Conservation (phyloP, 2,329 filamentous ascomycete species). For the Lasiodiplodia sp. region DNA sequence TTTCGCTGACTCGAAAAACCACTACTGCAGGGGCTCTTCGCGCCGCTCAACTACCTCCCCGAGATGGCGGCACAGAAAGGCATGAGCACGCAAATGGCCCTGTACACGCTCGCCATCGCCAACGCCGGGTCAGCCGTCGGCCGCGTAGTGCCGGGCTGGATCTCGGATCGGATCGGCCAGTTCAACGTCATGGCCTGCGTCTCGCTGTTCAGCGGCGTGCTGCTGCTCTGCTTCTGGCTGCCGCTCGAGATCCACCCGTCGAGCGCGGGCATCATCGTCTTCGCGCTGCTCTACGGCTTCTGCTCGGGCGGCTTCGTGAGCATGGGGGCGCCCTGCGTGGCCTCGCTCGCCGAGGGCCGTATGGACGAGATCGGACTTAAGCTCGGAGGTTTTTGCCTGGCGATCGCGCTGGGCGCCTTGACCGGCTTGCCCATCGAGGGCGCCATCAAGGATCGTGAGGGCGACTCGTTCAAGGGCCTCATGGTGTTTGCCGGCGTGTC, state of each 20-base stretch:
- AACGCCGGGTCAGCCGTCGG: conserved; percentile 52
- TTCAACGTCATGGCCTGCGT: conserved; percentile 53
- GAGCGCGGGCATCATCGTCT: conserved; percentile 47
- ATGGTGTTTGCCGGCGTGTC: conserved; percentile 22
- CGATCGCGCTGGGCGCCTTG: conserved; percentile 27
- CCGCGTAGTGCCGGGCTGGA: conserved; percentile 51
- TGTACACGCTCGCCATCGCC: conserved; percentile 48
- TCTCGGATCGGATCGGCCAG: conserved; percentile 52
- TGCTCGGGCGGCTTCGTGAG: conserved; percentile 57
- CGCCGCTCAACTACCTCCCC: conserved; percentile 60
- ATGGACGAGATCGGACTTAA: conserved; percentile 27
- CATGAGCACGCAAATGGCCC: conserved; percentile 59
- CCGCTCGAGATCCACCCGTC: conserved; percentile 49
- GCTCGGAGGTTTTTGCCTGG: conserved; percentile 30
- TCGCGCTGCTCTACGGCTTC: conserved; percentile 57
- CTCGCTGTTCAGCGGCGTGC: conserved; percentile 52
- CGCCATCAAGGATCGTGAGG: conserved; percentile 27
- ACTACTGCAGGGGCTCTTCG: conserved; percentile 55
- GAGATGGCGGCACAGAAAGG: conserved; percentile 63
- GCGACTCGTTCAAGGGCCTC: conserved; percentile 5
- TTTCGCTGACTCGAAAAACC: conserved; percentile 46
- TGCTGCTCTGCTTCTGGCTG: conserved; percentile 54
- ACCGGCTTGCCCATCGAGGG: conserved; percentile 32
- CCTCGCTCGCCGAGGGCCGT: conserved; percentile 15
- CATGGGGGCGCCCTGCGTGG: conserved; percentile 41